A percentile compares a stretch with the other conserved stretches of the same genome.
Evolutionary conservation across 2,329 filamentous ascomycete species (phyloP).

Genomic region (Aspergillus caelatus): DNA sequence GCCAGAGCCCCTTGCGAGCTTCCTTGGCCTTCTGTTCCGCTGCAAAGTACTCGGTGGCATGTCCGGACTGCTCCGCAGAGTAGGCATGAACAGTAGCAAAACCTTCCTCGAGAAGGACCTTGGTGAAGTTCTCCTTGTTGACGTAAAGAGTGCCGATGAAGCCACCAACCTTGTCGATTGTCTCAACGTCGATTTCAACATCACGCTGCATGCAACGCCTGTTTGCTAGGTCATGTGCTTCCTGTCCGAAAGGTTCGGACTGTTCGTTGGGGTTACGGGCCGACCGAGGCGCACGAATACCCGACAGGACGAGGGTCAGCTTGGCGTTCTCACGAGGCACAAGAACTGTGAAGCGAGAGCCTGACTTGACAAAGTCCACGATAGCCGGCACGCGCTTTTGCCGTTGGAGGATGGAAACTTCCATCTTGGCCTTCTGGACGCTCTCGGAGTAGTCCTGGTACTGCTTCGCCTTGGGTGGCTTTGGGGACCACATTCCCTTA

Average conservation of each 20-base stretch:
- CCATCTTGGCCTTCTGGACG: slow-evolving; percentile 92
- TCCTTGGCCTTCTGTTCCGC: slow-evolving; percentile 92
- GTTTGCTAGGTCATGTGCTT: slow-evolving; percentile 89
- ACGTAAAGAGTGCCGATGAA: slow-evolving; percentile 96
- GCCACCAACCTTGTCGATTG: slow-evolving; percentile 93
- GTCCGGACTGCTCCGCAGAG: slow-evolving; percentile 93
- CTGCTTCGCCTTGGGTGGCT: slow-evolving; percentile 78
- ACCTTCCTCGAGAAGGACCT: slow-evolving; percentile 89
- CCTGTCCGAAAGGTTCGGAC: slow-evolving; percentile 91
- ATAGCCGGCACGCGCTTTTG: slow-evolving; percentile 91
- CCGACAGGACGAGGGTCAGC: slow-evolving; percentile 90
- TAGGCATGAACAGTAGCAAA: slow-evolving; percentile 90
- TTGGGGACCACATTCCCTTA: slow-evolving; percentile 94
- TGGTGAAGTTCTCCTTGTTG: slow-evolving; percentile 94
- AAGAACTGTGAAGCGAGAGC: slow-evolving; percentile 87
- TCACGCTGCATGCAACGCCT: slow-evolving; percentile 89
- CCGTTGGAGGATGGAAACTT: slow-evolving; percentile 81
- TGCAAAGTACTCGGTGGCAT: slow-evolving; percentile 80
- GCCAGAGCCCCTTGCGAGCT: slow-evolving; percentile 83
- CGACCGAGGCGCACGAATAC: slow-evolving; percentile 86
- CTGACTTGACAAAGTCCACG: slow-evolving; percentile 98
- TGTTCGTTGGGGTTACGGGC: slow-evolving; percentile 78
- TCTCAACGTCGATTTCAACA: slow-evolving; percentile 92
- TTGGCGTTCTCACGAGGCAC: slow-evolving; percentile 92
- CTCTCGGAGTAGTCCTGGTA: slow-evolving; percentile 91